Percentiles rank a stretch among this genome's conserved stretches.
Evolutionary conservation across 1,284 basidiomycete species (phyloP).

Genomic region (Malassezia dermatis): DNA sequence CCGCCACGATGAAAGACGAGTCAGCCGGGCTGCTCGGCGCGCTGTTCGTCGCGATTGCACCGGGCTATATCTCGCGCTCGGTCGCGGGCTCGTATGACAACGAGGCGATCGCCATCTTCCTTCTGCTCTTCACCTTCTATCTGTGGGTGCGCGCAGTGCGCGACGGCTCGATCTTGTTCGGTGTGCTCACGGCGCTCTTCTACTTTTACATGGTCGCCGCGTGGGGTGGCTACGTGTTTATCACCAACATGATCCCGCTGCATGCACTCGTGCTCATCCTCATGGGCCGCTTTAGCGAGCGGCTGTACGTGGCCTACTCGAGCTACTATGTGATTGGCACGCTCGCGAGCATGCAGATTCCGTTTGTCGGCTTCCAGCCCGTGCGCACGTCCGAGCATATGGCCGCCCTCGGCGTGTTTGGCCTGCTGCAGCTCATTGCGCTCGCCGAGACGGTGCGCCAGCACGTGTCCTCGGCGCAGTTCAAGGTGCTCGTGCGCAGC

Average conservation of each 20-base stretch:
- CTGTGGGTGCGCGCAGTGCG: slow-evolving; percentile 96
- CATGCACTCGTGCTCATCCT: slow-evolving; percentile 84
- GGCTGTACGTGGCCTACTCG: slow-evolving; percentile 89
- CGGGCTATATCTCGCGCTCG: slow-evolving; percentile 91
- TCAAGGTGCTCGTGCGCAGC: slow-evolving; percentile 59
- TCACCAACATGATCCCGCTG: slow-evolving; percentile 99
- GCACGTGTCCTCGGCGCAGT: slow-evolving; percentile 84
- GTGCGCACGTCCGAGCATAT: slow-evolving; percentile 96
- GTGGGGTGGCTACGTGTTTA: slow-evolving; percentile 99
- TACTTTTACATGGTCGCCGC: slow-evolving; percentile 99
- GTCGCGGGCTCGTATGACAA: slow-evolving; percentile 99
- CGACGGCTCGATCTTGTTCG: slow-evolving; percentile 81
- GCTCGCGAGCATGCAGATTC: slow-evolving; percentile 94
- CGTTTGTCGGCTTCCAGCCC: slow-evolving; percentile 99
- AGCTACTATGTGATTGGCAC: slow-evolving; percentile 97
- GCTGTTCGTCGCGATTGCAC: slow-evolving; percentile 96
- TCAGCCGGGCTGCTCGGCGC: slow-evolving; percentile 82
- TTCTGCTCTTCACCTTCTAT: slow-evolving; percentile 98
- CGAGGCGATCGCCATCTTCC: slow-evolving; percentile 98
- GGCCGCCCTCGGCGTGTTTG: slow-evolving; percentile 93
- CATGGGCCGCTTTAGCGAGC: slow-evolving; percentile 90
- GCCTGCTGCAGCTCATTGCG: slow-evolving; percentile 87
- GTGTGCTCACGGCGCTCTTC: slow-evolving; percentile 80
- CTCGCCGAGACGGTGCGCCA: slow-evolving; percentile 81
- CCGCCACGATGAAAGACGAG: slow-evolving; percentile 53